These are phyloP conservation scores for Alternaria conjuncta DNA, from an alignment of 2,329 filamentous ascomycete species.

Conservation along the genomic window DNA sequence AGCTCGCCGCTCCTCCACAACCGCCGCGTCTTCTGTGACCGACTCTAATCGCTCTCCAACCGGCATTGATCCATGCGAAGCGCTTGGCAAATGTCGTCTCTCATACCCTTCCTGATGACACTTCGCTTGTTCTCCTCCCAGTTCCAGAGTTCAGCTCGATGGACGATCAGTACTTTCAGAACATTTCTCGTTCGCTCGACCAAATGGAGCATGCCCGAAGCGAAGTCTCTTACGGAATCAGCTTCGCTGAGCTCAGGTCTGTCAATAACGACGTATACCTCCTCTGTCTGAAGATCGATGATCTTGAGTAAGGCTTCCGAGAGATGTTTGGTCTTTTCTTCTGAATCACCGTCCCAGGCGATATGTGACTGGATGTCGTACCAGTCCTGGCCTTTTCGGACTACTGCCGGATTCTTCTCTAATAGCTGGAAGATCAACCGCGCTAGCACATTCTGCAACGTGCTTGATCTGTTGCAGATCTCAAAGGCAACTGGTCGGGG, in stretches of 20 bases:
- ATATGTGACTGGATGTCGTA: neutral
- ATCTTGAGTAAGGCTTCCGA: neutral
- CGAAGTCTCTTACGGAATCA: neutral
- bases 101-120: neutral
- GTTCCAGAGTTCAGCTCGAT: neutral
- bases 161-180: neutral
- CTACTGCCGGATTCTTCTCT: constrained; percentile 1
- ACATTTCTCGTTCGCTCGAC: neutral
- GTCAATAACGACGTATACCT: neutral
- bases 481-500: constrained; percentile 4
- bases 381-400: constrained; percentile 7
- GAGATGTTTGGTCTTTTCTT: neutral
- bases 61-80: neutral
- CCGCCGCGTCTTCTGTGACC: neutral
- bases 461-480: neutral
- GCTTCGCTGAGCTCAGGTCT: neutral
- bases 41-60: neutral
- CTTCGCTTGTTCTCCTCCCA: neutral
- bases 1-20: neutral
- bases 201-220: neutral
- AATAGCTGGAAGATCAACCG: constrained; percentile 8
- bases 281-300: neutral
- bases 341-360: neutral
- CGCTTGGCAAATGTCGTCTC: neutral
- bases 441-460: neutral